Base-by-base conservation (phyloP, 352 stramenopile genomes). In the Phytophthora meadii region DNA sequence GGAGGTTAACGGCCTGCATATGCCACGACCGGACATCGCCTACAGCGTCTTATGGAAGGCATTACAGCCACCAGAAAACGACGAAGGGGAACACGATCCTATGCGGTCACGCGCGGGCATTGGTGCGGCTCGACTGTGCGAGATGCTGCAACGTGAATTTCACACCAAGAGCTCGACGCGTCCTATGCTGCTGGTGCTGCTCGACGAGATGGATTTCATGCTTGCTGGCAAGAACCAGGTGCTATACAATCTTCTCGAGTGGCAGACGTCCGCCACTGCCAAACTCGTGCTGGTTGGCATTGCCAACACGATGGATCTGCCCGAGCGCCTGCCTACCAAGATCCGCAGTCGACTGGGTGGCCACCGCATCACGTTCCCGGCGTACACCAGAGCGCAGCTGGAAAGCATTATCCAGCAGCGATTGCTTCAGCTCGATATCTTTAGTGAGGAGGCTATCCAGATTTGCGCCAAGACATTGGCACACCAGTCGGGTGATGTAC, bases 121-220 rank as follows among this genome's bases (percentile, higher is more conserved):
- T 14, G 57, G 69, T 8, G 66, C 78, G 3, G 68, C 76, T 2
- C 57, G 68, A 9, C 55, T 84, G 25, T 89, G 81, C 42, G 62
- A 86, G 22, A 62, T 73, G 55, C 58, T 89, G 25, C 68, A 83
- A 55, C 59, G 67, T 17, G 79, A 87, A 54, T 85, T 89, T 34
- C 77, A 81, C 45, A 69, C 61, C 3, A 70, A 70, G 32, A 70
- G 74, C 9, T 22, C 74, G 5, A 55, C 54, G 25, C 79, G 83
- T 9, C 81, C 81, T 14, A 84, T 84, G 49, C 25, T 92, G 4
- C 44, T 92, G 32, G 67, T 90, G 28, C 65, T 92, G 49, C 62
- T 92, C 45, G 83, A 92, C 42, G 83, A 92, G 64, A 90, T 92
- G 79, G 83, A 92, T 52, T 92, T 92, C 50, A 84, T 92, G 65